Percentiles rank a stretch among this genome's conserved stretches.
These are phyloP conservation scores for Candida palmyrensis DNA, from an alignment of 805 yeast genomes.

Conservation along the genomic window DNA sequence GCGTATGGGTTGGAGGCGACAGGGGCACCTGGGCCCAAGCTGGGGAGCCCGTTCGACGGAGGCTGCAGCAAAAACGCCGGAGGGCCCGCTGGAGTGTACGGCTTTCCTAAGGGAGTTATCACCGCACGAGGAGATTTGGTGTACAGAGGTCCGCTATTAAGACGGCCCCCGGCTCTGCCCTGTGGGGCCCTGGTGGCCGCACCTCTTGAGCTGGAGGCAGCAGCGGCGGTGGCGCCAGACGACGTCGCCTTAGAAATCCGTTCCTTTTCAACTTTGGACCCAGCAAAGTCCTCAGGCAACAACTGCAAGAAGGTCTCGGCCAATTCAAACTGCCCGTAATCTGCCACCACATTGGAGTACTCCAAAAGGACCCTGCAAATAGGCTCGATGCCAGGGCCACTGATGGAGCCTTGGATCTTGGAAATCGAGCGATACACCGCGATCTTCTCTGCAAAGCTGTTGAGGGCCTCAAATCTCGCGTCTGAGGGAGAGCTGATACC, in stretches of 20 bases:
- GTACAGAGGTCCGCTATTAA: slow-evolving; percentile 10
- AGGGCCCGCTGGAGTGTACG: slow-evolving; percentile 7
- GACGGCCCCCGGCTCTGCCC: slow-evolving; percentile 4
- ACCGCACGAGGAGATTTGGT: slow-evolving; percentile 1
- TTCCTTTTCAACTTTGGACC: slow-evolving; percentile 67
- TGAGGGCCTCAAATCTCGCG: slow-evolving; percentile 78
- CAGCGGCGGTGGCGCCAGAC: slow-evolving; percentile 4
- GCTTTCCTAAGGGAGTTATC: slow-evolving; percentile 5
- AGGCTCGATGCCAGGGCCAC: slow-evolving; percentile 42
- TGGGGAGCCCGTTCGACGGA: slow-evolving; percentile 7
- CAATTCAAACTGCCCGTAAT: slow-evolving; percentile 77
- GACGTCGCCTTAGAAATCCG: slow-evolving; percentile 69
- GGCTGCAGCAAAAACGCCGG: too few relatives aligned
- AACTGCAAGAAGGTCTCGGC: slow-evolving; percentile 66
- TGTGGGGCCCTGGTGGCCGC: slow-evolving; percentile 7
- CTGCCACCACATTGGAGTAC: slow-evolving; percentile 73
- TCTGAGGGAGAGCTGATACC: slow-evolving; percentile 60
- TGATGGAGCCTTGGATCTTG: slow-evolving; percentile 26
- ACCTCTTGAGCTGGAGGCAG: slow-evolving; percentile 4
- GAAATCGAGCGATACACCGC: slow-evolving; percentile 62
- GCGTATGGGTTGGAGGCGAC: slow-evolving; percentile 1
- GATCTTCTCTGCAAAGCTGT: slow-evolving; percentile 78
- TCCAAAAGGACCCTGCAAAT: slow-evolving; percentile 67
- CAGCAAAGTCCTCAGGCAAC: slow-evolving; percentile 71
- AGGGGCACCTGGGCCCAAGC: slow-evolving; percentile 1